Evolutionary conservation across 2,329 filamentous ascomycete species (phyloP), one percentile per base, ranked within the genome.

Genomic region (Geosmithia morbida): DNA sequence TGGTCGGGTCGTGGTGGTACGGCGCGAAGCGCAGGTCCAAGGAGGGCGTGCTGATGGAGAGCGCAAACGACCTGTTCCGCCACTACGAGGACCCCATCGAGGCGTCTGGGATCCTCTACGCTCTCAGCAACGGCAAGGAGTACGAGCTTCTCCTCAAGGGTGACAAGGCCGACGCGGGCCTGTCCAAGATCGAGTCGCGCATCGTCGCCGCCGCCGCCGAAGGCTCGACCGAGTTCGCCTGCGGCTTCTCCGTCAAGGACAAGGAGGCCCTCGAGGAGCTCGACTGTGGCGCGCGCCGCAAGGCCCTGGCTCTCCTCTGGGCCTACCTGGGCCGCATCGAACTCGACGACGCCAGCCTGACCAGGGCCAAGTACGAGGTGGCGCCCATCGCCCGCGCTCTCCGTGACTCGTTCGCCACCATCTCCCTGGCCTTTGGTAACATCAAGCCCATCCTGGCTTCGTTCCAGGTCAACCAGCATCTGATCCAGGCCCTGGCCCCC

Each of bases 1-100:
- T 92, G 44, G 90, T 98, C 48, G 92, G 92, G 44, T 88, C 85
- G 50, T 98, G 92, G 92, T 98, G 92, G 92, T 98, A 98, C 61
- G 92, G 94, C 51, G 94, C 87, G 33, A 90, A 95, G 65, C 79
- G 83, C 57, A 79, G 86, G 65, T 97, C 92, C 39, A 94, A 90
- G 68, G 94, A 98, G 65, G 87, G 87, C 55, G 85, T 97, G 22
- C 73, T 95, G 48, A 83, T 96, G 61, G 87, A 92, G 61, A 96
- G 86, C 64, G 89, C 94, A 55, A 94, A 94, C 64, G 89, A 87
- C 54, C 77, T 98, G 49, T 97, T 98, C 75, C 83, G 82, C 56
- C 87, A 95, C 59, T 98, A 94, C 66, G 81, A 86, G 53, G 89
- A 95, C 48, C 77, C 80, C 52, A 84, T 92, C 52, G 80, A 87